Conservation (phyloP, 2,329 filamentous ascomycete species). For the Trichoderma pleuroti region DNA sequence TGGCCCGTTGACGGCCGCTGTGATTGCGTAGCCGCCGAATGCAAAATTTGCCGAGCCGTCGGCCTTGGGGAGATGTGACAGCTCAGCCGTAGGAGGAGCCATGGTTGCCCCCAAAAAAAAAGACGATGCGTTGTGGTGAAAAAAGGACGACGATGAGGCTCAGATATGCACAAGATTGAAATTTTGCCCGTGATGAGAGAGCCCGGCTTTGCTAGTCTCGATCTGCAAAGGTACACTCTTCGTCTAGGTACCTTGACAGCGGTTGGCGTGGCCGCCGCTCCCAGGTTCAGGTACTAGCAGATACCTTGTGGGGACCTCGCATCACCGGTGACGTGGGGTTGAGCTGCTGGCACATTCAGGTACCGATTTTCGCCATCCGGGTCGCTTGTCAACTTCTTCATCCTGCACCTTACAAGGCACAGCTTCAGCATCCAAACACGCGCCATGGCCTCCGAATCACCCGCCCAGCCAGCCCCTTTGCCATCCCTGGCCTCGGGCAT, state of each 20-base stretch:
- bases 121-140: background rate
- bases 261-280: too few species aligned
- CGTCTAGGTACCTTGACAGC: background rate
- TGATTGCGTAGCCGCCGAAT: conserved; percentile 71
- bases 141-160: background rate
- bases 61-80: conserved; percentile 63
- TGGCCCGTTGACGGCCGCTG: conserved; percentile 86
- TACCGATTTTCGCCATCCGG: conserved; percentile 1
- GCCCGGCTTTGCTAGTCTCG: conserved; percentile 11
- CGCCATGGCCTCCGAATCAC: conserved; percentile 28
- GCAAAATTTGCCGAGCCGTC: conserved; percentile 80
- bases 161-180: conserved; percentile 1
- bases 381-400: background rate
- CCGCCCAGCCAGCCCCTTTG: conserved; percentile 19
- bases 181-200: conserved; percentile 11
- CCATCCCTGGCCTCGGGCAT: conserved; percentile 24
- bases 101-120: conserved; percentile 35
- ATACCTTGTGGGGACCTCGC: background rate
- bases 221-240: background rate
- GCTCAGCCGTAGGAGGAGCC: conserved; percentile 42
- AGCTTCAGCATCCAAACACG: conserved; percentile 11
- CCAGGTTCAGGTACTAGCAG: background rate
- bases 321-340: conserved; percentile 9
- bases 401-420: background rate
- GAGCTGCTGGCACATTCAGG: conserved; percentile 10